Evolutionary conservation across 192 early-diverging fungal species (phyloP), one percentile per base, ranked within the genome.

Genomic region (Coemansia nantahalensis): DNA sequence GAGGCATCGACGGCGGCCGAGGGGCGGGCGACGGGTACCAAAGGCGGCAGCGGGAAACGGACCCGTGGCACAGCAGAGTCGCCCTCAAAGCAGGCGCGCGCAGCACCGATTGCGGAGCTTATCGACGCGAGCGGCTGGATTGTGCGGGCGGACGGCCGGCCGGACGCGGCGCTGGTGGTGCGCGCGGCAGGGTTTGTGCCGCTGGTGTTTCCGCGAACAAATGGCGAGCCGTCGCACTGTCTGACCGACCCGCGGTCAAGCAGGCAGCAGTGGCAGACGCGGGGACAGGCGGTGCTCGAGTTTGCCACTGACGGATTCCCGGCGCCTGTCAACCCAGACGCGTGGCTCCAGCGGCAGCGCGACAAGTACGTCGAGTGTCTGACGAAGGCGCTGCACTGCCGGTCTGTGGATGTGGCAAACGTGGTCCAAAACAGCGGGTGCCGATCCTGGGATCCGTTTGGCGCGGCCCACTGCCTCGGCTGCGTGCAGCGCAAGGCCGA

Each of bases 401-500:
- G 23, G 0, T 32, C 31, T 1, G 53, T 52, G 5, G 1, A 5
- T 4, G 23, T 68, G 15, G 33, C 15, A 9, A 54, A 51, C 31
- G 32, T n/a, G n/a, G 13, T 38, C 0, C 53, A 56, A 9, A 1
- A 14, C 0, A 21, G 16, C 3, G 2, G 23, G 4, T 68, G 65
- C 24, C 4, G 16, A 16, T 6, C 1, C 0, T 17, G 15, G 10
- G 32, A 12, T 0, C 14, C 26, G 2, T 31, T 35, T 23, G 59
- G 58, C 8, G 14, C 36, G 2, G 12, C 23, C 14, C 37, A 58
- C 54, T 74, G 71, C 30, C 37, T 31, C 4, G 44, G 55, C 1
- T 74, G 71, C 34, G 7, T 63, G 13, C 10, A 3, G 8, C 44
- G 59, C 9, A 34, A 63, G 23, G 5, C 59, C 4, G 52, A 67